Evolutionary conservation across 352 stramenopile species (phyloP).

Genomic region (Phytophthora melonis): DNA sequence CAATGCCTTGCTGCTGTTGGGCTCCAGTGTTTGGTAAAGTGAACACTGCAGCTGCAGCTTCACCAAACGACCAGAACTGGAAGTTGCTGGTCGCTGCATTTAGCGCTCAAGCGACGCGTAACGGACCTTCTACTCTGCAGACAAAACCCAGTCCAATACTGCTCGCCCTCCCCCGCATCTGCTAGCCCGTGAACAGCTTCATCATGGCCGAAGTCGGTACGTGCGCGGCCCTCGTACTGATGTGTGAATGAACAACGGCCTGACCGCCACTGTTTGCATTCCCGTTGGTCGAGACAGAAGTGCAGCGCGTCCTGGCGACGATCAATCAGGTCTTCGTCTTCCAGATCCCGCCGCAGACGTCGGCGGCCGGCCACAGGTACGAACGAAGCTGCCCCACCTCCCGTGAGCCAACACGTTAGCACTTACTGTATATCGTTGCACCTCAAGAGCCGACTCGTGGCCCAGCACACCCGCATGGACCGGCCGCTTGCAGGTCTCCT

Average conservation of each 20-base stretch:
- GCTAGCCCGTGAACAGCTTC: slow-evolving; percentile 5
- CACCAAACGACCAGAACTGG: not conserved
- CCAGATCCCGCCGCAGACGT: slow-evolving; percentile 72
- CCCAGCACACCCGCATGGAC: slow-evolving; percentile 69
- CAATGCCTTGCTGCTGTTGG: too few species aligned
- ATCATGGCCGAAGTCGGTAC: slow-evolving; percentile 41
- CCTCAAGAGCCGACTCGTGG: slow-evolving; percentile 59
- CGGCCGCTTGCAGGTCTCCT: slow-evolving; percentile 67
- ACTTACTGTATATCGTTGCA: too few species aligned
- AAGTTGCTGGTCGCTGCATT: slow-evolving; percentile 16
- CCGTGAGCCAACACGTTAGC: too few species aligned
- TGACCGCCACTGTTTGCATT: too few species aligned
- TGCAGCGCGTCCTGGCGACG: slow-evolving; percentile 65
- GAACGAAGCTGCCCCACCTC: too few species aligned
- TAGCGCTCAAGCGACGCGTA: slow-evolving; percentile 31
- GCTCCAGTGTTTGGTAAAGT: not conserved
- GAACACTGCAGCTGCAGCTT: not conserved
- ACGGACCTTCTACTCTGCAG: slow-evolving; percentile 9
- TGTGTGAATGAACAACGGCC: not conserved
- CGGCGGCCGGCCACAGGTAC: slow-evolving; percentile 64
- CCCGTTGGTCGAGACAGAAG: slow-evolving; percentile 32
- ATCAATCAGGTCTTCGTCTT: slow-evolving; percentile 83
- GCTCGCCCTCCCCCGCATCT: not conserved
- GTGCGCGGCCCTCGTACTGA: not conserved
- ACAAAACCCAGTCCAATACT: not conserved